phyloP scores from a whole-genome alignment of 345 rosid genomes.

The Eucalyptus viminalis region DNA sequence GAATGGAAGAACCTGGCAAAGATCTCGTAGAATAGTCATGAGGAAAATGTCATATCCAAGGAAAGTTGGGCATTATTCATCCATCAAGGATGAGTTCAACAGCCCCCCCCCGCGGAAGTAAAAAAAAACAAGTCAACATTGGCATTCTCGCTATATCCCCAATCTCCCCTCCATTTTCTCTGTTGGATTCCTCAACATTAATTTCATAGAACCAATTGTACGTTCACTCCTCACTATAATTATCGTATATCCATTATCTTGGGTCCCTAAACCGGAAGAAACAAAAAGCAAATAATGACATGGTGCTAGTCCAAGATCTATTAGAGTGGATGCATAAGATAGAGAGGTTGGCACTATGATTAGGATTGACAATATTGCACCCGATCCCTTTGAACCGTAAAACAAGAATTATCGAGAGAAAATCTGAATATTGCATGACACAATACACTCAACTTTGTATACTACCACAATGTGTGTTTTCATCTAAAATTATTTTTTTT shows the following conservation, averaged over 20 bases:
- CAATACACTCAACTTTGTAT: too few species aligned
- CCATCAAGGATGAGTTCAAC: not conserved
- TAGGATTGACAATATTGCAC: not conserved
- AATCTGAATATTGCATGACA: not conserved
- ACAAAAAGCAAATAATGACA: too few species aligned
- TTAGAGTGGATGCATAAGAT: not conserved
- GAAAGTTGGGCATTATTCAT: not conserved
- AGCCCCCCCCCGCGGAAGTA: not conserved
- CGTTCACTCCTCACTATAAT: not conserved
- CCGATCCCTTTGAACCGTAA: too few species aligned
- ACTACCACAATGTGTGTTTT: not conserved
- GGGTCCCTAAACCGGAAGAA: not conserved
- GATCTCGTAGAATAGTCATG: not conserved
- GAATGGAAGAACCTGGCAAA: not conserved
- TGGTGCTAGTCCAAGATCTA: not conserved
- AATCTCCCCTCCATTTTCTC: not conserved
- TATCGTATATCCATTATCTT: not conserved
- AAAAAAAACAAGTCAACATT: not conserved
- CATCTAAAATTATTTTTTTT: not conserved
- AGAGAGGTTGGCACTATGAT: not conserved
- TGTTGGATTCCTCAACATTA: not conserved
- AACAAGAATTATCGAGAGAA: accelerated
- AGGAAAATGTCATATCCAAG: not conserved
- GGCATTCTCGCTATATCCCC: not conserved
- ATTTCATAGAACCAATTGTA: not conserved